phyloP scores from a whole-genome alignment of 1,284 basidiomycete species.

The Pyrrhoderma noxium region DNA sequence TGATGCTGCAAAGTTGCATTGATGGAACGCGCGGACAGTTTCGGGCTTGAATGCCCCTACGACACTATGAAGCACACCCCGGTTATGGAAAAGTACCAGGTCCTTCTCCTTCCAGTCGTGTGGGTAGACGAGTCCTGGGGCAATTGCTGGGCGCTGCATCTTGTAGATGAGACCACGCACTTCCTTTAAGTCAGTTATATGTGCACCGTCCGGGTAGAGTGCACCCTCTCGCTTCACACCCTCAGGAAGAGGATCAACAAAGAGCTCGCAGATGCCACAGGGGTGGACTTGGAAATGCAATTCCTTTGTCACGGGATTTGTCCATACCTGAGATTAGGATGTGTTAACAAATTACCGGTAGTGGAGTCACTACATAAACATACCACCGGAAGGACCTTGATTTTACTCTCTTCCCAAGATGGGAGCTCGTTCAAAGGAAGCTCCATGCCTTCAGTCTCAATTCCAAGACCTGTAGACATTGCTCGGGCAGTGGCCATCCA shows the following conservation, averaged over 20 bases:
- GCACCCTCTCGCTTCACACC: slow-evolving; percentile 43
- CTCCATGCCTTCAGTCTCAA: slow-evolving; percentile 72
- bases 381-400: slow-evolving; percentile 67
- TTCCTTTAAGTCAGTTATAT: slow-evolving; percentile 59
- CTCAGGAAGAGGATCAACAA: slow-evolving; percentile 56
- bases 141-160: slow-evolving; percentile 78
- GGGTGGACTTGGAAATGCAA: slow-evolving; percentile 77
- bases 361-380: slow-evolving; percentile 22
- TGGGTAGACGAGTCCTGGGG: slow-evolving; percentile 59
- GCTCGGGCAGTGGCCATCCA: slow-evolving; percentile 79
- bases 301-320: slow-evolving; percentile 72
- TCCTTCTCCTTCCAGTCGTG: slow-evolving; percentile 63
- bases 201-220: slow-evolving; percentile 70
- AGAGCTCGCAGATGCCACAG: slow-evolving; percentile 49
- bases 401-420: slow-evolving; percentile 61
- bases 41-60: slow-evolving; percentile 68
- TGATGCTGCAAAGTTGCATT: slow-evolving; percentile 76
- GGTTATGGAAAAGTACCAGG: slow-evolving; percentile 58
- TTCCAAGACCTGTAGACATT: slow-evolving; percentile 68
- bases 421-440: slow-evolving; percentile 59
- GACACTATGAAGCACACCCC: slow-evolving; percentile 71
- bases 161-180: slow-evolving; percentile 70
- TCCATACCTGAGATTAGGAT: slow-evolving; percentile 53
- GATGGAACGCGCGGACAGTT: slow-evolving; percentile 72
- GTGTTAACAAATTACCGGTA: not conserved